Evolutionary conservation across 495 filamentous ascomycete species (phyloP).

Genomic region (Rusavskia elegans): DNA sequence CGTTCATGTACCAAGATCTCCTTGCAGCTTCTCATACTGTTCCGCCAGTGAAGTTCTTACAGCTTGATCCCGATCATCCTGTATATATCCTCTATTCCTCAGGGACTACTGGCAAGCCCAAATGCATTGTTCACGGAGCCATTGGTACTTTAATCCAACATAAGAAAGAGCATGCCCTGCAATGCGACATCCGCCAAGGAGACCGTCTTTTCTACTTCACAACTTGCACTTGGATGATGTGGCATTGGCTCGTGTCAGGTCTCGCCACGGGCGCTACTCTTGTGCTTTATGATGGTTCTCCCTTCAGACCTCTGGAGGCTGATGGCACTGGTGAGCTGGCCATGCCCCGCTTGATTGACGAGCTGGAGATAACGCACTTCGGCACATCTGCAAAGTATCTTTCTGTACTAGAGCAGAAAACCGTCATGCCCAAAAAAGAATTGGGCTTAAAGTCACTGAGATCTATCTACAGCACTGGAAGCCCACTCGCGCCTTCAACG

Average conservation of each 20-base stretch:
- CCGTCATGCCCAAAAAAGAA: constrained; percentile 40
- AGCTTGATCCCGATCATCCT: constrained; percentile 66
- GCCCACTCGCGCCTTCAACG: constrained; percentile 79
- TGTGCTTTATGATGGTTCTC: constrained; percentile 78
- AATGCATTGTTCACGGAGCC: constrained; percentile 82
- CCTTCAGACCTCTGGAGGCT: constrained; percentile 48
- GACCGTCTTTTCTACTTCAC: constrained; percentile 73
- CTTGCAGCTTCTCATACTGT: constrained; percentile 22
- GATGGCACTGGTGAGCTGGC: constrained; percentile 45
- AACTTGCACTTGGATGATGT: constrained; percentile 94
- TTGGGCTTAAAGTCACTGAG: constrained; percentile 39
- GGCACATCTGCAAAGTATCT: constrained; percentile 90
- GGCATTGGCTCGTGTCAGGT: constrained; percentile 83
- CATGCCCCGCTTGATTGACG: constrained; percentile 53
- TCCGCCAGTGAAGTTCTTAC: constrained; percentile 45
- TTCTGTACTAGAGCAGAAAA: constrained; percentile 72
- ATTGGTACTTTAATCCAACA: constrained; percentile 81
- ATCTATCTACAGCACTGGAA: constrained; percentile 87
- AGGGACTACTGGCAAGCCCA: constrained; percentile 80
- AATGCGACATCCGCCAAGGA: constrained; percentile 54
- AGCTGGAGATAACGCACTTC: constrained; percentile 70
- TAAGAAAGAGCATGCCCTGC: constrained; percentile 82
- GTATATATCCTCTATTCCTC: constrained; percentile 81
- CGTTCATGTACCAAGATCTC: constrained; percentile 35
- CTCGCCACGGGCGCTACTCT: constrained; percentile 66